Conservation (phyloP, 148 eudicot species). For the Camellia sinensis region DNA sequence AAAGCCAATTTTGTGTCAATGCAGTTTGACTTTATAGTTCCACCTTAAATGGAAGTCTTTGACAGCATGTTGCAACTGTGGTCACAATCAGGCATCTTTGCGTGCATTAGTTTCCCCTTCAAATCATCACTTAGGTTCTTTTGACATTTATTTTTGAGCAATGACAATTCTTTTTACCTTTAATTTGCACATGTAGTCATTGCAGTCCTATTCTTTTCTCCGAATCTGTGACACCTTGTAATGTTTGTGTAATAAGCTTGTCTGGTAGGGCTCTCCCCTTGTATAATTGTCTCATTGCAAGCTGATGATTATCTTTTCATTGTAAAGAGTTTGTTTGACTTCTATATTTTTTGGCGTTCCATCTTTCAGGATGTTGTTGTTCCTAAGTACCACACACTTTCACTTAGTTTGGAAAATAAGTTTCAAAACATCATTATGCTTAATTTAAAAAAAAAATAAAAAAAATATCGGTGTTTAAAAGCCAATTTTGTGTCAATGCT, state of each 20-base stretch:
- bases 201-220: not conserved
- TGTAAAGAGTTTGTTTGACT: not conserved
- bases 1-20: too few relatives aligned
- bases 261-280: not conserved
- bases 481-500: not conserved
- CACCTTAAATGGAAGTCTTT: not conserved
- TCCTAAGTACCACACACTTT: constrained; percentile 46
- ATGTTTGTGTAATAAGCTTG: not conserved
- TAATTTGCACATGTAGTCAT: not conserved
- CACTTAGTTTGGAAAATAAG: too few relatives aligned
- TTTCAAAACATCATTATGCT: too few relatives aligned
- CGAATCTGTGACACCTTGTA: not conserved
- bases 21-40: not conserved
- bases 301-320: not conserved
- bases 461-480: not conserved
- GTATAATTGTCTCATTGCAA: not conserved
- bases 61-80: not conserved
- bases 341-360: constrained; percentile 4
- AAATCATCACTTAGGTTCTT: not conserved
- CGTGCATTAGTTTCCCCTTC: not conserved
- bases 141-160: not conserved
- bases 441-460: too few relatives aligned
- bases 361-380: constrained; percentile 78
- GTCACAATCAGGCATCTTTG: not conserved
- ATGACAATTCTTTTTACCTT: not conserved